Conservation (phyloP, 2,329 filamentous ascomycete species). For the Microsporum ferrugineum region DNA sequence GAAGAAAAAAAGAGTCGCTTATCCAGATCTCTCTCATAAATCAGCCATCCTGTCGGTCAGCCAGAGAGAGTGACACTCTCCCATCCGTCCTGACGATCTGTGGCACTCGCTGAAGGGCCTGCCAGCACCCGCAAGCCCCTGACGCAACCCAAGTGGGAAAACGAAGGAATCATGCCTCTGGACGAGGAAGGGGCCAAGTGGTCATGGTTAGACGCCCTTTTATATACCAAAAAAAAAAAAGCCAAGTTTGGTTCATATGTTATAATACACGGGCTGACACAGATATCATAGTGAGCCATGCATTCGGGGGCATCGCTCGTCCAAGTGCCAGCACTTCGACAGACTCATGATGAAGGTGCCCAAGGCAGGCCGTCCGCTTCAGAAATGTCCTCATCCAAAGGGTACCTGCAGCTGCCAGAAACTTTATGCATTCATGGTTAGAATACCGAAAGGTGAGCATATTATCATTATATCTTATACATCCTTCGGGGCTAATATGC, state of each 20-base stretch:
- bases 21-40: too few species aligned
- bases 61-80: background rate
- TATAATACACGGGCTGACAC: background rate
- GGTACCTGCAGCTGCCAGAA: slow-evolving; percentile 33
- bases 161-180: slow-evolving; percentile 28
- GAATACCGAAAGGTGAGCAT: slow-evolving; percentile 33
- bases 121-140: background rate
- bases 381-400: slow-evolving; percentile 38
- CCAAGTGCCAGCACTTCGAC: slow-evolving; percentile 40
- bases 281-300: slow-evolving; percentile 34
- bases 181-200: slow-evolving; percentile 37
- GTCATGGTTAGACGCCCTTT: slow-evolving; percentile 30
- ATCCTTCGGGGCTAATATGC: slow-evolving; percentile 10
- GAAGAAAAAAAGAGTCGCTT: background rate
- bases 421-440: slow-evolving; percentile 35
- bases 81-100: background rate
- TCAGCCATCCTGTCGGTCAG: too few species aligned
- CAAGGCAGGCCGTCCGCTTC: slow-evolving; percentile 38
- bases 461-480: background rate
- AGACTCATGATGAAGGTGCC: slow-evolving; percentile 41
- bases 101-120: background rate
- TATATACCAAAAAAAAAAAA: slow-evolving; percentile 1
- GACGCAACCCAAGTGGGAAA: background rate
- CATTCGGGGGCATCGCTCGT: slow-evolving; percentile 39
- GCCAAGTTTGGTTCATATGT: background rate